These are phyloP conservation scores for Elymus sibiricus DNA, from an alignment of 176 grass and related monocot species.

Conservation along the genomic window DNA sequence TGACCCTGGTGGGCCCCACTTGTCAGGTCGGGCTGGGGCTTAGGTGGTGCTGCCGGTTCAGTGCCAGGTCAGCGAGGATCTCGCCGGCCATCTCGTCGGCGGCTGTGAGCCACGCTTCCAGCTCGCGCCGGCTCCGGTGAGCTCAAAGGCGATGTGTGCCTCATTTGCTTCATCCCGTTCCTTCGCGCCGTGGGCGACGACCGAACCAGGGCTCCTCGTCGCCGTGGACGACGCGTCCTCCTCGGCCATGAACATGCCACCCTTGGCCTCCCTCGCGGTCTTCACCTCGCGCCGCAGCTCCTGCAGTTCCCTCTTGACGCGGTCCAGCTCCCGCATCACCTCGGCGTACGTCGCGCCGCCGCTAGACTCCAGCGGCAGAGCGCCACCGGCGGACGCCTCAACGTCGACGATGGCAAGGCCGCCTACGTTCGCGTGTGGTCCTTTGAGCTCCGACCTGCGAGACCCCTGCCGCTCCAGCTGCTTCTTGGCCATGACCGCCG, in stretches of 20 bases:
- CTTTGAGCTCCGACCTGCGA: constrained; percentile 13
- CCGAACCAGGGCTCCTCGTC: not conserved
- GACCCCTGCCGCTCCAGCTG: no score
- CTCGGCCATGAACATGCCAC: no score
- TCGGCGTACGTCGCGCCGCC: not conserved
- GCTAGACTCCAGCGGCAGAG: not conserved
- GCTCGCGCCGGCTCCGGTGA: not conserved
- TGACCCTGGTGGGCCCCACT: no score
- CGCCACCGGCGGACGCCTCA: not conserved
- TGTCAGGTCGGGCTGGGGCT: no score
- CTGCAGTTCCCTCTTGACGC: no score
- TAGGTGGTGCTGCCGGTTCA: no score
- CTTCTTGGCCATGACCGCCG: not conserved
- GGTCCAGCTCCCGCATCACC: no score
- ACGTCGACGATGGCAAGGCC: not conserved
- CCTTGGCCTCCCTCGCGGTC: no score
- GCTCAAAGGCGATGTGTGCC: not conserved
- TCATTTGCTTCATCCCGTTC: not conserved
- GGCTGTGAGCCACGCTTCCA: no score
- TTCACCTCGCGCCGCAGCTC: no score
- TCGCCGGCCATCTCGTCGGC: no score
- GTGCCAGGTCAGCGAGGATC: no score
- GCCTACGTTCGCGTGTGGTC: not conserved
- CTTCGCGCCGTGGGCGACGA: not conserved
- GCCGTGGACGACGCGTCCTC: not conserved